Percentiles rank a stretch among this genome's conserved stretches.
phyloP scores from a whole-genome alignment of 2,329 filamentous ascomycete species.

The Cordyceps pruinosa region DNA sequence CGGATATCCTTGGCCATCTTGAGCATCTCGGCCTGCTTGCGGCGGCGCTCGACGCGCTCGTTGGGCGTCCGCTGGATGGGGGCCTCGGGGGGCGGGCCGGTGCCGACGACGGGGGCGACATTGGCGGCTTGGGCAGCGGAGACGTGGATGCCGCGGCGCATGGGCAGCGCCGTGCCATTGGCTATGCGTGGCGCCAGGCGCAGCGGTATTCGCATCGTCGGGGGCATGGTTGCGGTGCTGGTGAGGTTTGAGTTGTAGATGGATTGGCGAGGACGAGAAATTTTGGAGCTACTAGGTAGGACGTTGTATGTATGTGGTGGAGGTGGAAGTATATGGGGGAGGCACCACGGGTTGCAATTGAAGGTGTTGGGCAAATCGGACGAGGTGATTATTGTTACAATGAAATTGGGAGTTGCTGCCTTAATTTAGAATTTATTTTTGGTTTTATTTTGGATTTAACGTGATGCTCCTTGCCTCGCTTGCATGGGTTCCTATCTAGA shows the following conservation, averaged over 20 bases:
- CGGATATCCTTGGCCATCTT: constrained; percentile 45
- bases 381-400: too few relatives aligned
- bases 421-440: neutral
- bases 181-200: constrained; percentile 25
- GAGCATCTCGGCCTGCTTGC: constrained; percentile 48
- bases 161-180: constrained; percentile 12
- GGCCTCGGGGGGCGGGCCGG: constrained; percentile 52
- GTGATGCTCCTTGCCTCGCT: neutral
- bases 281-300: constrained; percentile 7
- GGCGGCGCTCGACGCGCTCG: constrained; percentile 42
- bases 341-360: too few relatives aligned
- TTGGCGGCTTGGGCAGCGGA: constrained; percentile 33
- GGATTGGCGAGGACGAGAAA: constrained; percentile 7
- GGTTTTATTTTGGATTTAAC: too few relatives aligned
- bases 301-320: neutral
- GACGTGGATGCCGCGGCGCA: constrained; percentile 27
- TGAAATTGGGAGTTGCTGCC: too few relatives aligned
- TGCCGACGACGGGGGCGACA: constrained; percentile 46
- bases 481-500: neutral
- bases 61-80: constrained; percentile 37
- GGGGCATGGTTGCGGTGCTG: constrained; percentile 32
- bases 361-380: too few relatives aligned
- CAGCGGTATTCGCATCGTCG: constrained; percentile 32
- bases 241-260: constrained; percentile 11
- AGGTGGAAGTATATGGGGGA: too few relatives aligned